A percentile compares a stretch with the other conserved stretches of the same genome.
Conservation (phyloP, 163 green algal genomes). For the Chlorella variabilis region DNA sequence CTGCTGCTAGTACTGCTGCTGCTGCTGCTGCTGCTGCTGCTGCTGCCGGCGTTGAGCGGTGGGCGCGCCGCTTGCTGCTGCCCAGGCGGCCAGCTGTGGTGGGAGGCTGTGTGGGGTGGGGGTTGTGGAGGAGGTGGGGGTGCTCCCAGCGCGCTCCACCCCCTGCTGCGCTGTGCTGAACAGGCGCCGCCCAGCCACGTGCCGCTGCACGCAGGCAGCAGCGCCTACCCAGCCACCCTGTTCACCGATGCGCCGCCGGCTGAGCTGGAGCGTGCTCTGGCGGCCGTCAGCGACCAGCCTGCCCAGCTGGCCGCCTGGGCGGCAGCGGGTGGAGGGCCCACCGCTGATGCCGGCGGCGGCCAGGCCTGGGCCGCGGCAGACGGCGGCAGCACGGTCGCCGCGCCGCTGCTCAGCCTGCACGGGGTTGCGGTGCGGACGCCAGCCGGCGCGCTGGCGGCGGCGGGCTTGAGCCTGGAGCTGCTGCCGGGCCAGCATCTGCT, state of each 20-base stretch:
- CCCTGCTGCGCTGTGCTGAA: no score
- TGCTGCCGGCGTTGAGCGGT: no score
- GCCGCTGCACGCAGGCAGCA: constrained; percentile 24
- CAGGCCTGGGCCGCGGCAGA: background rate
- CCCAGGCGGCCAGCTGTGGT: no score
- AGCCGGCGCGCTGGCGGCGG: constrained; percentile 60
- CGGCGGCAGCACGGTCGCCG: background rate
- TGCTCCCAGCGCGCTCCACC: no score
- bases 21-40: no score
- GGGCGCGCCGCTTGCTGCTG: no score
- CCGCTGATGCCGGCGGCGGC: no score
- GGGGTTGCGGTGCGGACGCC: constrained; percentile 63
- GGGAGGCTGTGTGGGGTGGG: no score
- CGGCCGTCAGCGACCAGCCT: background rate
- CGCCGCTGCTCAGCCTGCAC: constrained; percentile 69
- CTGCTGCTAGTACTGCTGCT: no score
- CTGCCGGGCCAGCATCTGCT: constrained; percentile 71
- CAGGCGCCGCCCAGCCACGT: no score
- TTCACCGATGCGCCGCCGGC: constrained; percentile 44
- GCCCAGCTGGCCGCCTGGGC: background rate
- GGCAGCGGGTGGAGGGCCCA: no score
- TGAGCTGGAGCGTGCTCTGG: constrained; percentile 26
- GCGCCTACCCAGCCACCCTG: constrained; percentile 53
- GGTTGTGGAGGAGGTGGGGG: no score
- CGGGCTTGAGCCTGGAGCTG: constrained; percentile 77